Evolutionary conservation across 371 early-diverging fungal genomes (phyloP), one percentile per base, ranked within the genome.

Genomic region (Chytridiales sp.): DNA sequence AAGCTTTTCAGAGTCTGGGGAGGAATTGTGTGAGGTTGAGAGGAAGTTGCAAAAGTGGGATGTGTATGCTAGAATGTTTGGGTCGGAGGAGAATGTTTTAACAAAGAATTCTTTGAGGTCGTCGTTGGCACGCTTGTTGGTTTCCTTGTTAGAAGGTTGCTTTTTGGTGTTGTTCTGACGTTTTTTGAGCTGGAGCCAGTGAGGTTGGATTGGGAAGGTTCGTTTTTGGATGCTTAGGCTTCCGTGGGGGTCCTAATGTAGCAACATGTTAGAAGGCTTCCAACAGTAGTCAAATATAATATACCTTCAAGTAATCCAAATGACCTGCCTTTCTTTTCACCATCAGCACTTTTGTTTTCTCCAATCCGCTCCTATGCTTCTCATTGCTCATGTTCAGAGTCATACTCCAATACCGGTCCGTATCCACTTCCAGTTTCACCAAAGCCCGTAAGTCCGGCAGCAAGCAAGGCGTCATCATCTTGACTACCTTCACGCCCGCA

Each of bases 371-470:
- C 11, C 48, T 38, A 55, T 70, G 48, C 2, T 21, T 26, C 9
- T 27, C 26, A 70, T 44, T 68, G 52, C 13, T 48, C 48, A 86
- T 61, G 17, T 85, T 75, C 6, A 88, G 57, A 0, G 47, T 62
- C 15, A 85, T 62, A 4, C 84, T 78, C 81, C 81, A 85, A 60
- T 87, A 88, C 4, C 86, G 70, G 3, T 84, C 73, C 24, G 77
- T 74, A 19, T 76, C 67, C 9, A 86, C 57, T 38, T 68, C 63
- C 43, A 89, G 81, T 8, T 67, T 72, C 52, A 79, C 71, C 43
- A 89, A 77, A 4, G 71, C 57, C 0, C 68, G 62, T 31, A 84
- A 75, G 19, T 81, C 76, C 9, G 89, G 89, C 0, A 89, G 65
- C 0, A 87, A 73, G n/a, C 78, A 76, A 0, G 90, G 90, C 1